A percentile compares a stretch with the other conserved stretches of the same genome.
phyloP scores from a whole-genome alignment of 345 rosid genomes.

The Durio zibethinus region DNA sequence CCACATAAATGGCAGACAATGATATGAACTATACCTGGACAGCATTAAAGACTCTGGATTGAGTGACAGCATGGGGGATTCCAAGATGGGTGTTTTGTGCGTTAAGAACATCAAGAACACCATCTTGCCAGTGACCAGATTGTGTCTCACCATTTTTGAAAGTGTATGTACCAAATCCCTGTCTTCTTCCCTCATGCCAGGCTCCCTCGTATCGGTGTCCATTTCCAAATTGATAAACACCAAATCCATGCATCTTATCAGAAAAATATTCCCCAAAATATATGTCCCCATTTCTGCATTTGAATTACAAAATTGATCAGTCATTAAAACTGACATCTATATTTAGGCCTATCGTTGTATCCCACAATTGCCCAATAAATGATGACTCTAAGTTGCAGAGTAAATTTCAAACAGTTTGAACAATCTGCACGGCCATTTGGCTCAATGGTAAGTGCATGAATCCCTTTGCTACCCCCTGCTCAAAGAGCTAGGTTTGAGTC shows the following conservation, averaged over 20 bases:
- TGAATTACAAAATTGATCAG: background rate
- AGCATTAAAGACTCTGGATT: constrained; percentile 36
- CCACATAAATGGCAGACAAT: background rate
- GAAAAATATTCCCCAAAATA: constrained; percentile 85
- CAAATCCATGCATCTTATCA: constrained; percentile 82
- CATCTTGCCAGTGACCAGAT: constrained; percentile 78
- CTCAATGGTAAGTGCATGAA: background rate
- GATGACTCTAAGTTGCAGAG: background rate
- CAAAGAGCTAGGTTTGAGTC: background rate
- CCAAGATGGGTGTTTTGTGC: constrained; percentile 23
- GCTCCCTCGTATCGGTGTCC: constrained; percentile 82
- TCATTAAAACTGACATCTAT: background rate
- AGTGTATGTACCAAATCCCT: constrained; percentile 78
- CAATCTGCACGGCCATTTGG: background rate
- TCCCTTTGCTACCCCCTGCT: background rate
- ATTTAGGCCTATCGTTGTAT: background rate
- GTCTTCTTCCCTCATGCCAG: constrained; percentile 91
- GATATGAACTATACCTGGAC: constrained; percentile 33
- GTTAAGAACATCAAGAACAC: constrained; percentile 32
- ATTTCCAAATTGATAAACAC: constrained; percentile 71
- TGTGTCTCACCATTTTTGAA: constrained; percentile 76
- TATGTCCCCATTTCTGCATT: constrained; percentile 65
- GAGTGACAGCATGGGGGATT: constrained; percentile 27
- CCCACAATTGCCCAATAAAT: background rate
- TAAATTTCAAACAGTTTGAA: background rate